Base-by-base conservation (phyloP, 176 grass and related monocot genomes). In the Bromus sterilis region DNA sequence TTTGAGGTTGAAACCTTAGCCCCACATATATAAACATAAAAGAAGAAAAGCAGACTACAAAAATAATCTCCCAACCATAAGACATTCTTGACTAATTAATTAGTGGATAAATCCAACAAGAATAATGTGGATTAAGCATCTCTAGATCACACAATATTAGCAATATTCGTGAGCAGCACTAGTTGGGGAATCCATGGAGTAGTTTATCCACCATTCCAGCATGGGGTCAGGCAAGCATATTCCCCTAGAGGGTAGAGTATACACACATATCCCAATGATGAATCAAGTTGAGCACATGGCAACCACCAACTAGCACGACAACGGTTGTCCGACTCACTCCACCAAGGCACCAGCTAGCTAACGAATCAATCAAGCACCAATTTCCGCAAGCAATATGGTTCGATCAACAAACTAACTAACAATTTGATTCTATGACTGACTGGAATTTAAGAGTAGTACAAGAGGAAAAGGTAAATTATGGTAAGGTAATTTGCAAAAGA, bases 281-380 rank as follows among this genome's bases (percentile, higher is more conserved):
- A 78, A 82, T 66, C 83, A 78, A 82, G n/a, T 60, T 67, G 83
- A 18, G 67, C 88, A 90, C 87, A 86, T 86, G 78, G 87, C 73
- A 58, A 25, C 11, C 78, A 89, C 83, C 83, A 78, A 85, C 55
- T 77, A 65, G 82, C 77, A 59, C 29, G 25, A 6, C 74, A 83
- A 53, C 53, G 7, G 46, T 62, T 35, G 71, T 39, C 35, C 5
- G 43, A 35, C 11, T 83, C 60, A 84, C 18, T 31, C 71, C 87
- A 85, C 64, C 87, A 65, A 57, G 72, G 83, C 44, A 72, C 63
- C 78, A 89, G 71, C 75, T 77, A 77, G 15, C 29, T 26, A 70
- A 41, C 67, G 14, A 71, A 71, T 26, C 57, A 79, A 86, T 56
- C 75, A 56, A 62, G 25, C 56, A 29, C 8, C 34, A 61, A 40